phyloP scores from a whole-genome alignment of 345 rosid species.

The Nephelium lappaceum region DNA sequence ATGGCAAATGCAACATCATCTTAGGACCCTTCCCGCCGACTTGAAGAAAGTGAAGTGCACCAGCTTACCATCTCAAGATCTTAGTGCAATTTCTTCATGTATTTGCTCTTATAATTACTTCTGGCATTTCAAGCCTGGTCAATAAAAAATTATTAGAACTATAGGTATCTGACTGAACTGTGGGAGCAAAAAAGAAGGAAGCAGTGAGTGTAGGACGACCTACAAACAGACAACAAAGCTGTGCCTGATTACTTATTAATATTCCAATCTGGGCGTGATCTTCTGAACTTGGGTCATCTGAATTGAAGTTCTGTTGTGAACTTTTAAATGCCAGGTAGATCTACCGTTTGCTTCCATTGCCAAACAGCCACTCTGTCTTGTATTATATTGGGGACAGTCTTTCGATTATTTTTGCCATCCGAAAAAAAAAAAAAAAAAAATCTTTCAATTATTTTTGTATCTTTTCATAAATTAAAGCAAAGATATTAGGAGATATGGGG shows the following conservation, averaged over 20 bases:
- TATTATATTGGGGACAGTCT: neutral
- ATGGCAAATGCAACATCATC: no score
- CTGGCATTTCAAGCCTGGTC: neutral
- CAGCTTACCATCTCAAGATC: neutral
- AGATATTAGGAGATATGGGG: neutral
- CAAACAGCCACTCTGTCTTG: neutral
- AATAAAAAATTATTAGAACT: neutral
- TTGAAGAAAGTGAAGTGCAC: no score
- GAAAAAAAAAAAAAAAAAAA: no score
- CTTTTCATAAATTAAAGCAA: neutral
- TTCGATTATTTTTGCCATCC: conserved; percentile 14
- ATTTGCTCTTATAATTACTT: neutral
- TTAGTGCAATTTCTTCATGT: neutral
- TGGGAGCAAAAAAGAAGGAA: neutral
- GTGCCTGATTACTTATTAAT: neutral
- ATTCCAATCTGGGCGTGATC: neutral
- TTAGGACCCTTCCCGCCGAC: no score
- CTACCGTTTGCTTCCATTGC: neutral
- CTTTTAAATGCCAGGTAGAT: neutral
- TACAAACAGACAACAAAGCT: neutral
- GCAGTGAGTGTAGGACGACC: conserved; percentile 2
- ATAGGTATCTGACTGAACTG: neutral
- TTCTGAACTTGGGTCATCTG: neutral
- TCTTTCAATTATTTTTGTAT: conserved; percentile 9
- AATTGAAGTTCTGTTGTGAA: neutral